Evolutionary conservation across 495 filamentous ascomycete species (phyloP).

Genomic region (Podospora sp.): DNA sequence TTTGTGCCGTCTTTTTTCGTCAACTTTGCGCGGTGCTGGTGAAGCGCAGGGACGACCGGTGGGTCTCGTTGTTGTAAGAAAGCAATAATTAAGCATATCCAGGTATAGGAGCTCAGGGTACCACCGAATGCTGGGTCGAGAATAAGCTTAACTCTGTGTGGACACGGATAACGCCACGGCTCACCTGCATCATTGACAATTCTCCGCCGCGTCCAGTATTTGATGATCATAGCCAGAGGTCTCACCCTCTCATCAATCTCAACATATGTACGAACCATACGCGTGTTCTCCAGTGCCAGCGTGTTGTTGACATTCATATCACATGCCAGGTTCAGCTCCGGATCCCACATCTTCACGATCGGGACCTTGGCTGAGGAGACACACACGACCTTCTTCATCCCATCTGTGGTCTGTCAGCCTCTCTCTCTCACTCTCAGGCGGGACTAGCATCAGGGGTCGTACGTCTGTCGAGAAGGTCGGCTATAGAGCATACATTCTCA

Average conservation of each 20-base stretch:
- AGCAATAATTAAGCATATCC: slow-evolving; percentile 98
- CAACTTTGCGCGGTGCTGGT: slow-evolving; percentile 71
- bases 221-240: slow-evolving; percentile 91
- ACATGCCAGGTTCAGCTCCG: slow-evolving; percentile 84
- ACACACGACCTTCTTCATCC: slow-evolving; percentile 94
- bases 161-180: slow-evolving; percentile 31
- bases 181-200: slow-evolving; percentile 94
- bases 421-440: no score
- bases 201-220: slow-evolving; percentile 92
- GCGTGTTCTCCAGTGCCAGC: slow-evolving; percentile 89
- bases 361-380: slow-evolving; percentile 93
- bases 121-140: slow-evolving; percentile 73
- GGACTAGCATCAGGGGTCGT: slow-evolving; percentile 45
- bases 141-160: slow-evolving; percentile 12
- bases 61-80: slow-evolving; percentile 91
- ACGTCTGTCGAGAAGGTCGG: slow-evolving; percentile 82
- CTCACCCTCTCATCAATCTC: slow-evolving; percentile 89
- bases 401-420: slow-evolving; percentile 61
- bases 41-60: slow-evolving; percentile 84
- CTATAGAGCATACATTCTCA: slow-evolving; percentile 84
- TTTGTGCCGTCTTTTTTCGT: slow-evolving; percentile 58
- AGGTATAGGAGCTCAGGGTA: slow-evolving; percentile 97
- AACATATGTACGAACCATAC: slow-evolving; percentile 98
- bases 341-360: slow-evolving; percentile 99
- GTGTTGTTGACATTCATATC: slow-evolving; percentile 99